Base-by-base conservation (phyloP, 2,329 filamentous ascomycete species). In the Aspergillus sp. region DNA sequence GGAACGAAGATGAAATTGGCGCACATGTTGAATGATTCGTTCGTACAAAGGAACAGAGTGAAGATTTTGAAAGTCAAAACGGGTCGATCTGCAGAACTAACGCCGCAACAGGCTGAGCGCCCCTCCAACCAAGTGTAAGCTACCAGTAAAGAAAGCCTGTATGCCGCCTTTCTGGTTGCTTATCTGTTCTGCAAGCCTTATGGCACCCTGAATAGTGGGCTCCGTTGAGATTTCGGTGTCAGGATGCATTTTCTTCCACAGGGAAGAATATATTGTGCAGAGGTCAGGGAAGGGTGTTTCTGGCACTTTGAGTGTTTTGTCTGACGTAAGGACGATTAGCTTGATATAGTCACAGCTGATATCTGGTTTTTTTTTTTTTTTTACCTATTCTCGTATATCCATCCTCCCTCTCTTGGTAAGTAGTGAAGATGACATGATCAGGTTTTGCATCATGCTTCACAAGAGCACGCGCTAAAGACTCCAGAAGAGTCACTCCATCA, bases 351-450 rank as follows among this genome's bases (percentile, higher is more conserved):
- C 7, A 23, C n/a, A 15, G 9, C 6, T 33, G 27, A 5, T 20
- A 22, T 27, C 10, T 30, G 4, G 30, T 33, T n/a, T 33, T 33
- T 33, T 33, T 33, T 33, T 33, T 33, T 33, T 33, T 33, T 33
- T 33, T 33, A 20, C 58, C 59, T 32, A 58, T 56, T 52, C 58
- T 58, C 10, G 45, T 51, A n/a, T 49, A 37, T 4, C 56, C 52
- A 37, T 61, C 53, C 27, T 57, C 50, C 47, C 51, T 55, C 38
- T 63, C 57, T 15, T 57, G 38, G 44, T 63, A 62, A 6, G 60
- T 61, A 10, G 62, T 64, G 44, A 65, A 63, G n/a, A 65, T 61
- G 25, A 64, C 56, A 52, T 63, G 53, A 37, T 56, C 51, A 25
- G 53, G 58, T 13, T 41, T 45, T 15, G 53, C 50, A n/a, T 53